Conservation (phyloP, 2,329 filamentous ascomycete species). For the Colletotrichum orchidophilum region DNA sequence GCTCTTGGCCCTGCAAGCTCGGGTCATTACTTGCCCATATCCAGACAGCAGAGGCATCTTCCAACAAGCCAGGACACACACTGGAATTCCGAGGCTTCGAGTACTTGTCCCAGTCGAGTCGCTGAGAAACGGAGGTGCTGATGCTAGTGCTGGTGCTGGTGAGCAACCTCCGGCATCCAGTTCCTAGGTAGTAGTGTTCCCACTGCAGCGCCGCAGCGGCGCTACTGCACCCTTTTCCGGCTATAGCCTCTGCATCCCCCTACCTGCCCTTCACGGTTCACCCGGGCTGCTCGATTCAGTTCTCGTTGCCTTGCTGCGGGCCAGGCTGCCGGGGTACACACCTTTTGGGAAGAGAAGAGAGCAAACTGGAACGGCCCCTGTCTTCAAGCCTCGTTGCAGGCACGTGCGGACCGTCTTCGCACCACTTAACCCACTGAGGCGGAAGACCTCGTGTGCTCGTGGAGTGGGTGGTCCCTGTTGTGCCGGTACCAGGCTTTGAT, state of each 20-base stretch:
- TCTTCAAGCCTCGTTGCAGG: background rate
- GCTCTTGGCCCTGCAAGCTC: constrained; percentile 4
- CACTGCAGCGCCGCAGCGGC: background rate
- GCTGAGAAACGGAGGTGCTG: background rate
- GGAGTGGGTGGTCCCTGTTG: background rate
- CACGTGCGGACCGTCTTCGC: constrained; percentile 11
- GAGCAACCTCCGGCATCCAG: background rate
- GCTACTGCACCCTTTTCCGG: constrained; percentile 14
- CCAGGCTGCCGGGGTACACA: background rate
- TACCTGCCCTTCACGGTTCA: background rate
- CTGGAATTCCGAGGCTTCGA: background rate
- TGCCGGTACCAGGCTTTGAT: background rate
- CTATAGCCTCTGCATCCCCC: background rate
- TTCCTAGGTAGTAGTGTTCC: background rate
- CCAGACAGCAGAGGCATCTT: background rate
- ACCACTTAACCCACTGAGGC: background rate
- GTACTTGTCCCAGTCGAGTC: background rate
- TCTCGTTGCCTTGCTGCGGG: background rate
- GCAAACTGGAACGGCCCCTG: constrained; percentile 17
- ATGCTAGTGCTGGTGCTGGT: background rate
- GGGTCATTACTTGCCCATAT: background rate
- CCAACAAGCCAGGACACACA: background rate
- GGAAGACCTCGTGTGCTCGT: background rate
- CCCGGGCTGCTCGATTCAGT: background rate
- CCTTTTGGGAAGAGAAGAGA: constrained; percentile 17